Evolutionary conservation across 2,329 filamentous ascomycete genomes (phyloP).

Genomic region (Knufia petricola): DNA sequence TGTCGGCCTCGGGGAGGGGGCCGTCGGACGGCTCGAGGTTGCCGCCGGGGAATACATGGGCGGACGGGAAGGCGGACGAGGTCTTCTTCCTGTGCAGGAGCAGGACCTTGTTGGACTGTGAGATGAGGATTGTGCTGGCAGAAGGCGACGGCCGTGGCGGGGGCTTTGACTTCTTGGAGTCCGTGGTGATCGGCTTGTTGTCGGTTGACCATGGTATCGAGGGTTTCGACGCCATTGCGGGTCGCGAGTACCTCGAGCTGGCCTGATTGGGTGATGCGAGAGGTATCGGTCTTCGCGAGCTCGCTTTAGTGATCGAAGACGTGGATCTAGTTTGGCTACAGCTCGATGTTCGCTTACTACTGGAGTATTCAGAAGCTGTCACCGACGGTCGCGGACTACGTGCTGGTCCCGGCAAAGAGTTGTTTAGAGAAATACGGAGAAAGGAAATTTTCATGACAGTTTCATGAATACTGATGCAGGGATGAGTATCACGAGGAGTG

Average conservation of each 20-base stretch:
- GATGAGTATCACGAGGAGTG: background rate
- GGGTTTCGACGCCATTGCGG: constrained; percentile 3
- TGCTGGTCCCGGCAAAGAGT: background rate
- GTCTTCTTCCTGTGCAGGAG: constrained; percentile 77
- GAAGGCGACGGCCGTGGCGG: constrained; percentile 14
- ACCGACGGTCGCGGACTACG: background rate
- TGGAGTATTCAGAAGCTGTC: background rate
- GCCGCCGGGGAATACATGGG: constrained; percentile 91
- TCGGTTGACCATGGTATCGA: constrained; percentile 8
- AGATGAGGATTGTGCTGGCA: constrained; percentile 69
- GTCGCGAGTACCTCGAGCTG: background rate
- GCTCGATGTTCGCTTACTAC: background rate
- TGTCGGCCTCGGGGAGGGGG: constrained; percentile 39
- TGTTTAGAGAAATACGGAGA: background rate
- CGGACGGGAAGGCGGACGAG: constrained; percentile 75
- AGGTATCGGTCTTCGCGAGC: background rate
- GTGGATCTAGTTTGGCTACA: background rate
- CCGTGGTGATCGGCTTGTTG: constrained; percentile 2
- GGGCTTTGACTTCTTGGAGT: constrained; percentile 22
- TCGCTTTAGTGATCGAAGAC: background rate
- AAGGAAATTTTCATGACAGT: background rate
- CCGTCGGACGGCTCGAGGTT: constrained; percentile 71
- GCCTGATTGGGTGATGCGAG: background rate
- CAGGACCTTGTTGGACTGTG: constrained; percentile 75
- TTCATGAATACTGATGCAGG: background rate